A percentile compares a stretch with the other conserved stretches of the same genome.
These are phyloP conservation scores for Hysterium pulicare DNA, from an alignment of 2,329 filamentous ascomycete genomes.

Conservation along the genomic window DNA sequence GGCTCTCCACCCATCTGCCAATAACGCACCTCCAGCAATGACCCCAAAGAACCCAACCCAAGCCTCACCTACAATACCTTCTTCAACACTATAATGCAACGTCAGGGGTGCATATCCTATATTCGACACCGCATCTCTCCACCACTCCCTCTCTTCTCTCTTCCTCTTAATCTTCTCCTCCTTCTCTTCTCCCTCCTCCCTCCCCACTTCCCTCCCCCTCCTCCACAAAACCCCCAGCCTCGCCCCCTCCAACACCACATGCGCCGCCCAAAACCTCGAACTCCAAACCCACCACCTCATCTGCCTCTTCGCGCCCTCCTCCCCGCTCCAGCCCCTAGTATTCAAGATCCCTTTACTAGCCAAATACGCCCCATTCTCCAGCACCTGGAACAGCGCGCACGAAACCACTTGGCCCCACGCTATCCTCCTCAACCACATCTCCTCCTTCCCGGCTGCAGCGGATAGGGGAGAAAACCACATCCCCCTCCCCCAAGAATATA, in stretches of 20 bases:
- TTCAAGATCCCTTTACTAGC: conserved; percentile 66
- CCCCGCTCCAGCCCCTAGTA: conserved; percentile 45
- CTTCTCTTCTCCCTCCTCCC: conserved; percentile 49
- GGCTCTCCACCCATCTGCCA: conserved; percentile 46
- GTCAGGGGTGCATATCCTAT: conserved; percentile 77
- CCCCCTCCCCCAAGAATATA: conserved; percentile 64
- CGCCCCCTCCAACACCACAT: conserved; percentile 72
- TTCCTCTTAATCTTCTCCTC: conserved; percentile 25
- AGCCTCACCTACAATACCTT: conserved; percentile 59
- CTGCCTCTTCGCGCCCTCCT: conserved; percentile 48
- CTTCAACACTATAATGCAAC: conserved; percentile 74
- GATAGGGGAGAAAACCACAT: conserved; percentile 28
- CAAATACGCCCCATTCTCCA: conserved; percentile 83
- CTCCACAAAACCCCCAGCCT: conserved; percentile 51
- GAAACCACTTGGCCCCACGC: conserved; percentile 65
- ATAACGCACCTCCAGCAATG: conserved; percentile 43
- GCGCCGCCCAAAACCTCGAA: conserved; percentile 74
- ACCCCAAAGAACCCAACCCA: conserved; percentile 58
- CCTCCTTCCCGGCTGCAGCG: conserved; percentile 21
- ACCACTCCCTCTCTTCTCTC: conserved; percentile 50
- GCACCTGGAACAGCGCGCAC: conserved; percentile 68
- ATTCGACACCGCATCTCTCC: conserved; percentile 66
- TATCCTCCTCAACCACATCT: conserved; percentile 41
- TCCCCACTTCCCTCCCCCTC: conserved; percentile 27
- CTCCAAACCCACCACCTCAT: conserved; percentile 66